These are phyloP conservation scores for Apiospora pterosperma DNA, from an alignment of 2,329 filamentous ascomycete genomes.

Conservation along the genomic window DNA sequence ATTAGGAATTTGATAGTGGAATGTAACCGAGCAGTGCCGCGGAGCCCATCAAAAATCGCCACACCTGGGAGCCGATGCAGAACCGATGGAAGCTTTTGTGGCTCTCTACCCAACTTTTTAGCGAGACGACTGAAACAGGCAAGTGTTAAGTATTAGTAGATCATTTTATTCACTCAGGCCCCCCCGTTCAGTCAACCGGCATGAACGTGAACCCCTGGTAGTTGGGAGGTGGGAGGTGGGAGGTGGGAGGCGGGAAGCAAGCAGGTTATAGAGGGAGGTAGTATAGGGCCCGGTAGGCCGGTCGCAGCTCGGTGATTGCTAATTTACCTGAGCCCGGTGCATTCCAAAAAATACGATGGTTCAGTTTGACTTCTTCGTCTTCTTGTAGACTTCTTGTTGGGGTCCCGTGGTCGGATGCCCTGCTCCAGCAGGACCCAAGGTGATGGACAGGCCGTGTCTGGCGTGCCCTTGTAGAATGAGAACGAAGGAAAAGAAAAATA, in stretches of 20 bases:
- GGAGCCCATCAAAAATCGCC: background rate
- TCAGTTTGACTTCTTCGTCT: background rate
- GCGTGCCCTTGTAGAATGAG: background rate
- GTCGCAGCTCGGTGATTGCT: background rate
- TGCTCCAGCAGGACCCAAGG: background rate
- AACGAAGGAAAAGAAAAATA: no score
- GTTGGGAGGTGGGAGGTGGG: no score
- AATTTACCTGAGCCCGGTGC: background rate
- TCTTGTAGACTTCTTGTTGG: background rate
- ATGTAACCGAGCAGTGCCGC: background rate
- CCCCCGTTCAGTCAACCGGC: no score
- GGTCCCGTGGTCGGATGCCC: background rate
- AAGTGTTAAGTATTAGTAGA: no score
- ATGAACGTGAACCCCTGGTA: no score
- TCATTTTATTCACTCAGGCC: no score
- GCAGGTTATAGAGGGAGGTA: background rate
- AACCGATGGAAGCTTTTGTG: background rate
- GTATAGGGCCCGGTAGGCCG: background rate
- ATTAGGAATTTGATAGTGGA: slow-evolving; percentile 2
- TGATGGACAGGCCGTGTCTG: background rate
- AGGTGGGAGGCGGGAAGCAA: background rate
- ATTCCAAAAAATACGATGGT: background rate
- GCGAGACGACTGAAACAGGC: background rate
- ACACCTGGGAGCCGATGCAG: no score
- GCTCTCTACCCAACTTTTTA: background rate